Conservation (phyloP, 2,329 filamentous ascomycete species). For the Fusarium sp. region DNA sequence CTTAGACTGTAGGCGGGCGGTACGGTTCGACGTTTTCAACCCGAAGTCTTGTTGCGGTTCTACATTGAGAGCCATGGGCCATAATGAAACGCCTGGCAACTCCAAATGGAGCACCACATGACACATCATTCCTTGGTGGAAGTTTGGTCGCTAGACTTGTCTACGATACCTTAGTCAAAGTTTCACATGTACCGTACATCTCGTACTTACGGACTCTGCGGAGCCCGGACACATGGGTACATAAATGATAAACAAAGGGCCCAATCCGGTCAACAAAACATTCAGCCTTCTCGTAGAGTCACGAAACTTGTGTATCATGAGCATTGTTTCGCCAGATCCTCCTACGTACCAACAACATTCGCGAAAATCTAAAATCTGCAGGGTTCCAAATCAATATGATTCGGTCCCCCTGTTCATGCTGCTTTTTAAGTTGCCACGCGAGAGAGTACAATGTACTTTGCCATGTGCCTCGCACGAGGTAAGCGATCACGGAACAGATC, state of each 20-base stretch:
- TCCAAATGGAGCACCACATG: slow-evolving; percentile 10
- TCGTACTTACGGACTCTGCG: background rate
- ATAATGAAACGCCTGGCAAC: background rate
- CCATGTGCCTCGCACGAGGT: slow-evolving; percentile 41
- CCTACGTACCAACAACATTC: background rate
- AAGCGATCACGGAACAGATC: slow-evolving; percentile 39
- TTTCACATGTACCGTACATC: background rate
- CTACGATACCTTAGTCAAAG: background rate
- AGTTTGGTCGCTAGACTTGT: background rate
- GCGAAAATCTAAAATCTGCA: slow-evolving; percentile 15
- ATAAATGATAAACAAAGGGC: slow-evolving; percentile 2
- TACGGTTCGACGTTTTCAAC: slow-evolving; percentile 12
- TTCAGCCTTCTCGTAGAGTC: background rate
- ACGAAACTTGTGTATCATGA: slow-evolving; percentile 12
- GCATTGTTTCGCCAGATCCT: background rate
- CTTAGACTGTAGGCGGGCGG: slow-evolving; percentile 22
- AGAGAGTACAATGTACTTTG: slow-evolving; percentile 42
- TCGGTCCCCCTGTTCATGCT: slow-evolving; percentile 25
- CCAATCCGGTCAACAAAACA: background rate
- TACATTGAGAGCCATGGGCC: background rate
- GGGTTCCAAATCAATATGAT: slow-evolving; percentile 20
- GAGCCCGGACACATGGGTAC: background rate
- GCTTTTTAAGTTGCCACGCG: slow-evolving; percentile 10
- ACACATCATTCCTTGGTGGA: background rate
- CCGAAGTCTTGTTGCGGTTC: background rate